phyloP scores from a whole-genome alignment of 192 early-diverging fungal species.

The Dispira simplex region DNA sequence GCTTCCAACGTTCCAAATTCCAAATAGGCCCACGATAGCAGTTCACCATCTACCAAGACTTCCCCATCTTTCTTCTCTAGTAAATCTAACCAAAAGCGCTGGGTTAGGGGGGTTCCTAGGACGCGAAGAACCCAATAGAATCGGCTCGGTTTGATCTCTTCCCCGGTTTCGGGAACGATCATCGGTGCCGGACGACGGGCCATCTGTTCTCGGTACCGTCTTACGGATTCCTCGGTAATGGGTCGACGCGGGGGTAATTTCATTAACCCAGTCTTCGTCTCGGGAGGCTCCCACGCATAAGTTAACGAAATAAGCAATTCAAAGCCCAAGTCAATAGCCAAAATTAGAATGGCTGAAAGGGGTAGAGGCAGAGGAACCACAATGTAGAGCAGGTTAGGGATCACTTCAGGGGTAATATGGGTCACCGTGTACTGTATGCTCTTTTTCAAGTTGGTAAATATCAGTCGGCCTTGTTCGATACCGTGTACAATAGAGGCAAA shows the following conservation, averaged over 20 bases:
- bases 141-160: conserved; percentile 21
- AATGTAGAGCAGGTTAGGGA: conserved; percentile 74
- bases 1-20: conserved; percentile 72
- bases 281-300: conserved; percentile 86
- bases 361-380: conserved; percentile 74
- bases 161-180: conserved; percentile 32
- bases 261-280: conserved; percentile 66
- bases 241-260: conserved; percentile 79
- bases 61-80: conserved; percentile 67
- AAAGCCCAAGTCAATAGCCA: conserved; percentile 89
- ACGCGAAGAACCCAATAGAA: conserved; percentile 13
- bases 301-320: conserved; percentile 75
- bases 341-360: conserved; percentile 67
- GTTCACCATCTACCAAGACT: conserved; percentile 65
- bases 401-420: conserved; percentile 83
- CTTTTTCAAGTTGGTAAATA: conserved; percentile 94
- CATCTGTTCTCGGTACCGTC: conserved; percentile 39
- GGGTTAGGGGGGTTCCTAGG: conserved; percentile 31
- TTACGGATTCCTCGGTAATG: conserved; percentile 60
- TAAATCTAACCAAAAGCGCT: conserved; percentile 40
- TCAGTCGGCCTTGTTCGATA: conserved; percentile 88
- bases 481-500: conserved; percentile 88
- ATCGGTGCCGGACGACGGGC: conserved; percentile 30
- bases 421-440: conserved; percentile 84
- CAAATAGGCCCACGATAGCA: conserved; percentile 73